Evolutionary conservation across 306 rosid genomes (phyloP), one percentile per base, ranked within the genome.

Genomic region (Dryas octopetala): DNA sequence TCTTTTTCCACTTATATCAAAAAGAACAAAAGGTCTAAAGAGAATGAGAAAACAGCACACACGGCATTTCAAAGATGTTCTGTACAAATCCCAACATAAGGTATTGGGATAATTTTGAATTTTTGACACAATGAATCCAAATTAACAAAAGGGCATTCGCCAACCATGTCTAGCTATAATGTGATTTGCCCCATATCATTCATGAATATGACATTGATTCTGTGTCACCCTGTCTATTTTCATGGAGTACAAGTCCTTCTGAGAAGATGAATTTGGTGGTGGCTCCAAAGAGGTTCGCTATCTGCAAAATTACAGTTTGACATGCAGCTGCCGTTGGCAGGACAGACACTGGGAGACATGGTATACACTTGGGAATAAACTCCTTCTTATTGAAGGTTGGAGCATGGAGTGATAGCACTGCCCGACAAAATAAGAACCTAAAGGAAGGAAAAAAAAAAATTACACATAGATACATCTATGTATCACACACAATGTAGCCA

Each of bases 391-490:
- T 79, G 66, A 75, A 77, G 64, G 87, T 82, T 74, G 97, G 91
- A 28, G 86, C 88, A 68, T 87, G 86, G 6, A 82, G 80, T 73
- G 89, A 74, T 58, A 91, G 74, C 73, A 85, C 97, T 26, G 89
- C 80, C 71, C 74, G 86, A 82, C 88, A 90, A 84, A 95, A 95
- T 16, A 92, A 59, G 87, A 91, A 95, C 88, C 99, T 95, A 88
- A 74, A 85, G 55, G 49, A 71, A 38, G 15, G 49, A 71, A 38
- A 12, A 45, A 52, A 77, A 57, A 14, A 58, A 74, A 66, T 6
- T 51, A 8, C 41, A 60, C 68, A 1, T 15, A 15, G 12, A 5
- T 23, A 51, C 12, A 32, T 61, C 19, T 60, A 4, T 28, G 44
- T 11, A 16, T 12, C 66, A 26, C n/a, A 7, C 64, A 52, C 6